Base-by-base conservation (phyloP, 345 rosid genomes). In the Triadica sebifera region DNA sequence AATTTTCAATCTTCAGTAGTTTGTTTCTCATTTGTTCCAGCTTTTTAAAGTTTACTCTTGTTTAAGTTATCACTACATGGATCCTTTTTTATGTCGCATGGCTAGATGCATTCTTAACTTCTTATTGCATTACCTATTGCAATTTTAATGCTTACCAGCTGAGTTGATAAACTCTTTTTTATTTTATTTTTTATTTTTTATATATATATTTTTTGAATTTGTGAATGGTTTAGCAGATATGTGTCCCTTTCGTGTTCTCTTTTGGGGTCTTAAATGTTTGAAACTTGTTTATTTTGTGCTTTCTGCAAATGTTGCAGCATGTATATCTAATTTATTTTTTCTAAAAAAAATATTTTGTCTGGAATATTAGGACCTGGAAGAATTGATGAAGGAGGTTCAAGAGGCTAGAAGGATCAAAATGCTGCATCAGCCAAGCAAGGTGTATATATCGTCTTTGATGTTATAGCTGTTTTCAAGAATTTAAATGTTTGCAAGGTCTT, bases 361-460 rank as follows among this genome's bases (percentile, higher is more conserved):
- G 76, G 59, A 78, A 52, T 88, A 49, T 81, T 79, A 96, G 99
- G 99, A 96, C 82, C 47, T 89, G 77, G 95, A 91, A 71, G 93
- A 90, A 77, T 80, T 96, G 80, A 87, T 93, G 98, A 89, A 90
- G 84, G 98, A 93, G 83, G 99, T 96, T 87, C 99, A 96, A 86
- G 95, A 91, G 81, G 98, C 99, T 79, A 89, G 99, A 83, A 87
- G 98, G 78, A 96, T 96, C 85, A 91, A 90, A 85, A 91, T 96
- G 98, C 85, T 96, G 84, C 99, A 96, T 85, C 97, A 89, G 82
- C 97, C 99, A 74, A 96, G 98, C 94, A 91, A 87, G 98, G 99
- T 96, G 41, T 65, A 67, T 78, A 69, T 69, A 39, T 16, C 45
- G 70, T 63, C 56, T 66, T 56, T 75, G 62, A 13, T 74, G 13